Percentiles rank a stretch among this genome's conserved stretches.
Conservation (phyloP, 2,329 filamentous ascomycete genomes). For the Juglanconis oblonga region DNA sequence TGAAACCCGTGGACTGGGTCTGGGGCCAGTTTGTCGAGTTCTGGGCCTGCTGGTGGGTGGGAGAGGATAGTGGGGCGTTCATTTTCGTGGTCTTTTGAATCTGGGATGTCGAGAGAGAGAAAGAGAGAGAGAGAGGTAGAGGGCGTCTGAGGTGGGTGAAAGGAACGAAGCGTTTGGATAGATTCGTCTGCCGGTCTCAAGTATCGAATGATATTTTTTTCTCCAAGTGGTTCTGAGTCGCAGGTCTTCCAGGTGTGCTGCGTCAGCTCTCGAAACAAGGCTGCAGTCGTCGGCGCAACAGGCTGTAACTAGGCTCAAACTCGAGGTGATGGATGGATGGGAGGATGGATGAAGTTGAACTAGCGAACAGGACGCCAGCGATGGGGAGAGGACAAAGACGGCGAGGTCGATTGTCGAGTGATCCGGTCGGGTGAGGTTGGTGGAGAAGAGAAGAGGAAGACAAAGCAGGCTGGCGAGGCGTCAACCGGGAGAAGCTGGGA, state of each 20-base stretch:
- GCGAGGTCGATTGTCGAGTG: background rate
- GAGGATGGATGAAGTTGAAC: too few species aligned
- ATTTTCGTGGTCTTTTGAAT: constrained; percentile 20
- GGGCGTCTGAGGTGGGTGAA: too few species aligned
- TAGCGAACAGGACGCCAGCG: too few species aligned
- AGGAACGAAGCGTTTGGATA: background rate
- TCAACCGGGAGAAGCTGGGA: background rate
- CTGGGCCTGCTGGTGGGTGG: constrained; percentile 24
- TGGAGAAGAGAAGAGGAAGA: background rate
- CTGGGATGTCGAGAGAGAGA: background rate
- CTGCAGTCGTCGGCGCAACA: background rate
- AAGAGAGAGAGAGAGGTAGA: background rate
- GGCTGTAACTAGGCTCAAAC: background rate
- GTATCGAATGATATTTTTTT: background rate
- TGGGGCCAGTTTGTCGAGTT: constrained; percentile 26
- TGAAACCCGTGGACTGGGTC: constrained; percentile 23
- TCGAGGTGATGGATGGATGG: too few species aligned
- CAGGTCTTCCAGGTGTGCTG: background rate
- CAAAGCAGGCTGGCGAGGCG: background rate
- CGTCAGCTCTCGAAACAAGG: background rate
- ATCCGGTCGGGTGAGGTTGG: background rate
- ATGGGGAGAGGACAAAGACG: too few species aligned
- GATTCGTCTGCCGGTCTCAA: background rate
- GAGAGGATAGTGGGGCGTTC: constrained; percentile 30
- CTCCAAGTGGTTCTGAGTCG: background rate